Conservation (phyloP, 192 early-diverging fungal species). For the Coemansia sp. region DNA sequence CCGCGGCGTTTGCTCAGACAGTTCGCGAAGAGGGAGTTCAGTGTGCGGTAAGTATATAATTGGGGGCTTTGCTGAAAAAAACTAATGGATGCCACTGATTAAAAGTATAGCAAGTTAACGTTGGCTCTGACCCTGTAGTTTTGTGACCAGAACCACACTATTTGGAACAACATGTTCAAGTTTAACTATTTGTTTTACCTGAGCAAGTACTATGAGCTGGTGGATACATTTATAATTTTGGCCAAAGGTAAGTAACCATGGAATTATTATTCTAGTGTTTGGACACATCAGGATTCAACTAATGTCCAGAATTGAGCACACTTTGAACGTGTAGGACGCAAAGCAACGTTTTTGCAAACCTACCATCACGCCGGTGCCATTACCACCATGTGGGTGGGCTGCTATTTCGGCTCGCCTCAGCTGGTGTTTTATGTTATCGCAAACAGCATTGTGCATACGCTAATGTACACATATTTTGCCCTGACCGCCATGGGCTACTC, state of each 20-base stretch:
- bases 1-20: slow-evolving; percentile 58
- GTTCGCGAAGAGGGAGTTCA: slow-evolving; percentile 58
- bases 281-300: no score
- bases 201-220: slow-evolving; percentile 85
- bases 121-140: slow-evolving; percentile 24
- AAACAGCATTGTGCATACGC: slow-evolving; percentile 84
- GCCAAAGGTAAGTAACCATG: slow-evolving; percentile 56
- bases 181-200: slow-evolving; percentile 88
- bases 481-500: slow-evolving; percentile 70
- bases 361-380: slow-evolving; percentile 91
- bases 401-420: slow-evolving; percentile 73
- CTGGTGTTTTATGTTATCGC: slow-evolving; percentile 77
- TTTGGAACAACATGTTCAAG: neutral
- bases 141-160: slow-evolving; percentile 57
- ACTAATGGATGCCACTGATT: no score
- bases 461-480: slow-evolving; percentile 88
- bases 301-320: no score
- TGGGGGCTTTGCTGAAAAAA: no score
- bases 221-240: slow-evolving; percentile 86
- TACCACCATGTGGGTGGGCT: slow-evolving; percentile 86
- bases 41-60: slow-evolving; percentile 61
- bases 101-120: no score
- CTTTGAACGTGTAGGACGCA: slow-evolving; percentile 54
- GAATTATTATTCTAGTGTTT: neutral
- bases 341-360: slow-evolving; percentile 77